Evolutionary conservation across 2,329 filamentous ascomycete genomes (phyloP), one percentile per base, ranked within the genome.

Genomic region (Penicillium sp.): DNA sequence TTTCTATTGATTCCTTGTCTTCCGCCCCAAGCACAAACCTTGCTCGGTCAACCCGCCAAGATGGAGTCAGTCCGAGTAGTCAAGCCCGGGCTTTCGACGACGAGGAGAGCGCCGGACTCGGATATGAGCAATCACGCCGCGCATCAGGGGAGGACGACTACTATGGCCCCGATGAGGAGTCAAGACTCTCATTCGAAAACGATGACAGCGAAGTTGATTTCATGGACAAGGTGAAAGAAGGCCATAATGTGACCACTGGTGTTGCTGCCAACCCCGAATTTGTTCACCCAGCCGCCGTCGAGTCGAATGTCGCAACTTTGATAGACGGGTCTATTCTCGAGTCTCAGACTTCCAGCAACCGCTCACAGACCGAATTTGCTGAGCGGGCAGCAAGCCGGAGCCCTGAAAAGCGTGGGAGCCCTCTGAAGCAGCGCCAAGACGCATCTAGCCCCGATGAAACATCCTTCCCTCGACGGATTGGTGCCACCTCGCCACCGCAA

Each of bases 291-390:
- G 69, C 86, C 29, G 91, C 84, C 2, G 87, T 96, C 0, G 92
- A 97, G 72, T 97, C 92, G 13, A 90, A 89, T 9, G 92, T 97
- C 10, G 93, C 93, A 7, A 97, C 92, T 14, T 79, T 97, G 6
- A 88, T 94, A 64, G 91, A 92, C 16, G 93, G 91, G 0, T 95
- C 91, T 2, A 83, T 88, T 11, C 70, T 96, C 49, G 92, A 86
- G 3, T 77, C 75, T 13, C 81, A 79, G 9, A 87, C 85, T 21
- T 78, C 76, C 24, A 68, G 62, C 16, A 78, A 81, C 58, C 79
- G 82, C 23, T 82, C 74, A 8, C 66, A 69, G 48, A 80, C 57
- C 62, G 74, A 59, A 64, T 67, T 55, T 59, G 75, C 54, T 63
- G 78, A 64, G 75, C 81, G 53, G 70, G 56, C 60, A 3, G 62